A percentile compares a stretch with the other conserved stretches of the same genome.
phyloP scores from a whole-genome alignment of 306 rosid species.

The Vachellia collinsii region DNA sequence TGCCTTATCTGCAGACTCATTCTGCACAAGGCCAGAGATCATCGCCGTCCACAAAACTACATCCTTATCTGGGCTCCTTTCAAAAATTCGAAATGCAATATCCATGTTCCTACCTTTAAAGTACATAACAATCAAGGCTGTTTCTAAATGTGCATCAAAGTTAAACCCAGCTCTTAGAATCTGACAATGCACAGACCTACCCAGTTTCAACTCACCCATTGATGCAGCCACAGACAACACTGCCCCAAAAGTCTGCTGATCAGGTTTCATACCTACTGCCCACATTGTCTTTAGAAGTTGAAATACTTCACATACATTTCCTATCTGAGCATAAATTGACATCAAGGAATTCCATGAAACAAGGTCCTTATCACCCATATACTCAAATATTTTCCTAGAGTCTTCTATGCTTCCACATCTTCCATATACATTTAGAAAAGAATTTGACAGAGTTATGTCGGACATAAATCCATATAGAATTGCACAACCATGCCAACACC shows the following conservation, averaged over 20 bases:
- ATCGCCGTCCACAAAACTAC: constrained; percentile 78
- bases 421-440: constrained; percentile 59
- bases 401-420: constrained; percentile 63
- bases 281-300: constrained; percentile 52
- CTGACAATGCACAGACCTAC: constrained; percentile 66
- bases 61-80: constrained; percentile 51
- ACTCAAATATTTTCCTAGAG: constrained; percentile 62
- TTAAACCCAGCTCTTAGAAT: constrained; percentile 61
- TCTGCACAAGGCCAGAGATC: constrained; percentile 82
- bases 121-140: constrained; percentile 63
- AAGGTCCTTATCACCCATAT: constrained; percentile 53
- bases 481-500: constrained; percentile 73
- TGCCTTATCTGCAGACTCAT: constrained; percentile 60
- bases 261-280: constrained; percentile 50
- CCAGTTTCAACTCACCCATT: constrained; percentile 54
- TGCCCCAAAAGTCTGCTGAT: constrained; percentile 57
- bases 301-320: constrained; percentile 47
- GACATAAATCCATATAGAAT: constrained; percentile 61
- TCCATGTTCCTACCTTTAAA: constrained; percentile 57
- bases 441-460: constrained; percentile 56
- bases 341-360: constrained; percentile 78
- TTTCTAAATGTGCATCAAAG: constrained; percentile 58
- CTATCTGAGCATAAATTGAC: constrained; percentile 58
- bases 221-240: constrained; percentile 54
- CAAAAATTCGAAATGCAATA: constrained; percentile 60